These are phyloP conservation scores for Chlamydomonas incerta DNA, from an alignment of 139 green algal species.

Conservation along the genomic window DNA sequence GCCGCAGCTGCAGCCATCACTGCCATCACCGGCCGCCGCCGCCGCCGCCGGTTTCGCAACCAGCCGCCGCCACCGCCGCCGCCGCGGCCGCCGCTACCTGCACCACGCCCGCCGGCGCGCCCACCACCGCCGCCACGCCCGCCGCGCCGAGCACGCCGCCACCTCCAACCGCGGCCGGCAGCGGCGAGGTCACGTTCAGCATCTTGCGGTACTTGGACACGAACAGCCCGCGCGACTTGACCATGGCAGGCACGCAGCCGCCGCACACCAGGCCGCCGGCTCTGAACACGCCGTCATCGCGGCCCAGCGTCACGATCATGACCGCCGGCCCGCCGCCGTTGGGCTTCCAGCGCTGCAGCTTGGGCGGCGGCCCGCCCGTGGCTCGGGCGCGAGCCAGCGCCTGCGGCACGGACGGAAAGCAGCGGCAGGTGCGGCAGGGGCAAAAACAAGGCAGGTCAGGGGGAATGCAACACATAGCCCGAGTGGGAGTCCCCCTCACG, in stretches of 20 bases:
- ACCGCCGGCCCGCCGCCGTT: not conserved
- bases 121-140: too few species aligned
- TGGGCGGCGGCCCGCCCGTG: not conserved
- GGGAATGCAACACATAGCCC: not conserved
- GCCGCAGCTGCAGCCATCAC: too few species aligned
- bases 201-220: not conserved
- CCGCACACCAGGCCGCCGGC: not conserved
- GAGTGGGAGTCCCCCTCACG: too few species aligned
- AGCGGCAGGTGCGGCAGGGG: not conserved
- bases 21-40: too few species aligned
- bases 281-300: not conserved
- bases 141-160: too few species aligned
- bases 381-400: not conserved
- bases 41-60: too few species aligned
- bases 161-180: too few species aligned
- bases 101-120: too few species aligned
- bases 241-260: slow-evolving; percentile 18
- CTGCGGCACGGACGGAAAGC: not conserved
- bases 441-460: too few species aligned
- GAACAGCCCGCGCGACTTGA: slow-evolving; percentile 6
- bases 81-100: too few species aligned
- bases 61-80: too few species aligned
- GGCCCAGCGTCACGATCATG: slow-evolving; percentile 32
- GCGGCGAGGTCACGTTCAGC: not conserved
- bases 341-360: not conserved